These are phyloP conservation scores for Nicotiana rustica DNA, from an alignment of 305 asterid species.

Conservation along the genomic window DNA sequence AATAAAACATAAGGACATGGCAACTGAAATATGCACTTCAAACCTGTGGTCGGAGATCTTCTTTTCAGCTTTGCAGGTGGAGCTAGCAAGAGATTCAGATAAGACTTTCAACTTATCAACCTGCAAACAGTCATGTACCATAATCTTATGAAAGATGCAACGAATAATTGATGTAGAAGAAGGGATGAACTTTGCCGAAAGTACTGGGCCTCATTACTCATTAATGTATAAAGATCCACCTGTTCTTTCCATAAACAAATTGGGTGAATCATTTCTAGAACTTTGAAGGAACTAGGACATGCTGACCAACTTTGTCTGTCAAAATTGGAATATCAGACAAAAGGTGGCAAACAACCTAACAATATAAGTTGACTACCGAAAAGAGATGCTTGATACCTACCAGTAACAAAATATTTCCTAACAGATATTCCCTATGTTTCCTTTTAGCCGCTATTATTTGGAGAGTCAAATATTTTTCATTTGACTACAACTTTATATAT, in stretches of 20 bases:
- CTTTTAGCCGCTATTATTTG: not conserved
- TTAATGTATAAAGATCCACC: not conserved
- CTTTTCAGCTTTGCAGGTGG: slow-evolving; percentile 84
- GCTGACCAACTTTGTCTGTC: slow-evolving; percentile 17
- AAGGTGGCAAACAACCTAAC: not conserved
- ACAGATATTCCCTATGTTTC: slow-evolving; percentile 13
- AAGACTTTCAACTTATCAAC: slow-evolving; percentile 95
- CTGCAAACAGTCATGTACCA: slow-evolving; percentile 55
- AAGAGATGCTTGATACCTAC: slow-evolving; percentile 10
- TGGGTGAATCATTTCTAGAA: slow-evolving; percentile 11
- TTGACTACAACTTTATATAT: not conserved
- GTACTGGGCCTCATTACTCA: not conserved
- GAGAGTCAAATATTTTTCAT: not conserved
- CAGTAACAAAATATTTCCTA: slow-evolving; percentile 21
- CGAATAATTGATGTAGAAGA: not conserved
- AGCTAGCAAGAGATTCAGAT: slow-evolving; percentile 89
- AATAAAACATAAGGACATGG: not conserved
- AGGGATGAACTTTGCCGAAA: not conserved
- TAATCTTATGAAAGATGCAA: slow-evolving; percentile 33
- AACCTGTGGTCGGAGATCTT: slow-evolving; percentile 92
- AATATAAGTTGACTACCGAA: not conserved
- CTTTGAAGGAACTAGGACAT: slow-evolving; percentile 7
- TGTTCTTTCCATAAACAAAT: slow-evolving; percentile 25
- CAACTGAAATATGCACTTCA: not conserved
- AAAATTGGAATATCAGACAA: not conserved